Base-by-base conservation (phyloP, 2,329 filamentous ascomycete species). In the Raffaelea arxii region DNA sequence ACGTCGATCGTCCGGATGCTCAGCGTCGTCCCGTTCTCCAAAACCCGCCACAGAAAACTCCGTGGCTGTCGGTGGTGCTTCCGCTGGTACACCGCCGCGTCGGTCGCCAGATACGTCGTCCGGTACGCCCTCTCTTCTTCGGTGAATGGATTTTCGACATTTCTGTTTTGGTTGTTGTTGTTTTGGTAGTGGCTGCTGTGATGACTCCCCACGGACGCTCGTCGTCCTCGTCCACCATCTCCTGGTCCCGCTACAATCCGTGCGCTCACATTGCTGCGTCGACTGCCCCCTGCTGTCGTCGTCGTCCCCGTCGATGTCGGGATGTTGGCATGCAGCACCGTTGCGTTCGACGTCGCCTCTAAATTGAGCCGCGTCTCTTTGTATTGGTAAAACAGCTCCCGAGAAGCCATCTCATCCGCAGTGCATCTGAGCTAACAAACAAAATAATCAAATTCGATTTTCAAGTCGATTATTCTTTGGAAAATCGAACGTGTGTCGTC, bases 351-450 rank as follows among this genome's bases (percentile, higher is more conserved):
- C 51, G 79, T 74, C 53, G 82, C 80, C 66, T 92, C 86, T 57
- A 92, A 76, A 65, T 86, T 87, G 65, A 94, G 71, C 63, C 86
- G 82, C 63, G 85, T 88, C 75, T 94, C 88, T 71, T 89, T 90
- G 73, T 85, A 92, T 66, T 86, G 72, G 66, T 78, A 82, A 53
- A 76, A 74, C 55, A 77, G 73, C 59, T 76, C 74, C 59, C 70
- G 65, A 57, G 72, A 70, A 59, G 75, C 78, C 83, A 87, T 87
- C 61, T 72, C 77, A 71, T 41, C 51, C 47, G 78, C 83, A 36
- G n/a, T n/a, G n/a, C n/a, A n/a, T n/a, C n/a, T n/a, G n/a, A n/a
- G n/a, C n/a, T n/a, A n/a, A n/a, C n/a, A n/a, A n/a, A n/a, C n/a
- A n/a, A n/a, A n/a, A n/a, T n/a, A n/a, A n/a, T n/a, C n/a, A n/a